Percentiles rank a stretch among this genome's conserved stretches.
Evolutionary conservation across 805 yeast genomes (phyloP).

Genomic region (Hanseniaspora jakobsenii): DNA sequence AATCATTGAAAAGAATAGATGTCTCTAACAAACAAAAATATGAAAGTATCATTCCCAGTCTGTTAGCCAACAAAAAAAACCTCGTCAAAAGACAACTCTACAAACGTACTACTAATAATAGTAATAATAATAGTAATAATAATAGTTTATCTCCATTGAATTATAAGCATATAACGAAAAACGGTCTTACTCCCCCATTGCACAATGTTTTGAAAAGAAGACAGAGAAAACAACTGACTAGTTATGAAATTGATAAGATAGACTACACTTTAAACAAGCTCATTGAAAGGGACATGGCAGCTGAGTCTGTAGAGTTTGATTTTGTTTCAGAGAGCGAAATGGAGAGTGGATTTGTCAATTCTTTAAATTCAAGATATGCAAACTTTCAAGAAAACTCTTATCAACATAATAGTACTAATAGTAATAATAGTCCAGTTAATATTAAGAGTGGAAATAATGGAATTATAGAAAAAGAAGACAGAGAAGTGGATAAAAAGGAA

Average conservation of each 20-base stretch:
- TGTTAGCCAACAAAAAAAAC: not conserved
- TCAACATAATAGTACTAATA: no score
- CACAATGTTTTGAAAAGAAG: conserved; percentile 56
- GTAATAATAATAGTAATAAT: no score
- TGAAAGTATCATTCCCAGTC: not conserved
- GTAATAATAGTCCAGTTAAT: conserved; percentile 2
- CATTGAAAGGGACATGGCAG: conserved; percentile 63
- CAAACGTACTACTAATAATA: no score
- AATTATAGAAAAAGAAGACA: conserved; percentile 22
- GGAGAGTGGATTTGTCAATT: conserved; percentile 17
- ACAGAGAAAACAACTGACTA: conserved; percentile 58
- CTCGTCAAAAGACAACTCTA: not conserved
- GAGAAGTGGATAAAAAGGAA: no score
- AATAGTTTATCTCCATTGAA: no score
- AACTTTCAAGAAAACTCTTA: no score
- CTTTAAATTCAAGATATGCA: no score
- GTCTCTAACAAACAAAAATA: conserved; percentile 4
- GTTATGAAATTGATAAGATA: conserved; percentile 59
- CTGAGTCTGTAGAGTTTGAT: conserved; percentile 70
- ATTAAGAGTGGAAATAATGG: conserved; percentile 19
- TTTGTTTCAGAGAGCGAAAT: conserved; percentile 46
- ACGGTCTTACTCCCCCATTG: conserved; percentile 77
- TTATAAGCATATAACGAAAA: no score
- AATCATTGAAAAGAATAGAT: conserved; percentile 15
- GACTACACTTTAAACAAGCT: conserved; percentile 71